These are phyloP conservation scores for Fusarium piperis DNA, from an alignment of 2,329 filamentous ascomycete species.

Conservation along the genomic window DNA sequence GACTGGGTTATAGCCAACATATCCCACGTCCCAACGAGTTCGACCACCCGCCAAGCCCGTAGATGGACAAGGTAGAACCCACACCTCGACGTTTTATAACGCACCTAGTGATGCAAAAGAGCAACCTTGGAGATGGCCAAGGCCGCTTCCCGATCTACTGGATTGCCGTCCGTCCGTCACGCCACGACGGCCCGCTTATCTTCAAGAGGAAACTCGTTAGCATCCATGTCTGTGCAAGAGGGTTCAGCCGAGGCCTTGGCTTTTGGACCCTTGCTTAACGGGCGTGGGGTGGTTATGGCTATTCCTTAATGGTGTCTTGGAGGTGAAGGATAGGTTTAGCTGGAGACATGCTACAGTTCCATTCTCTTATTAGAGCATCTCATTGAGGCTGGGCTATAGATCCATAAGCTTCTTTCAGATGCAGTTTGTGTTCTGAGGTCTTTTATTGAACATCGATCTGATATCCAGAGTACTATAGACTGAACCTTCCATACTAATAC, in stretches of 20 bases:
- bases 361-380: neutral
- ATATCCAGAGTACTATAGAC: neutral
- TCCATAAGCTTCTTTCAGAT: neutral
- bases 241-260: neutral
- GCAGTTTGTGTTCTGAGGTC: neutral
- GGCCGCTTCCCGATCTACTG: neutral
- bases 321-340: neutral
- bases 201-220: neutral
- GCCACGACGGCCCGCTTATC: neutral
- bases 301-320: neutral
- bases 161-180: neutral
- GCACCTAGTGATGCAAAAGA: neutral
- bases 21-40: neutral
- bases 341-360: neutral
- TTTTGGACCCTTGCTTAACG: neutral
- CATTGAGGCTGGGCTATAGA: neutral
- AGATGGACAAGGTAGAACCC: neutral
- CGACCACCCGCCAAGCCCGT: neutral
- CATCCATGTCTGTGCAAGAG: neutral
- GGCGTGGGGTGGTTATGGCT: neutral
- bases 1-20: neutral
- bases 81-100: neutral
- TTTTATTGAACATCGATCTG: neutral
- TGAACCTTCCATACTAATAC: neutral
- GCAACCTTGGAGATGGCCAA: neutral